Conservation (phyloP, 208 protist species). For the Angomonas ambiguus region DNA sequence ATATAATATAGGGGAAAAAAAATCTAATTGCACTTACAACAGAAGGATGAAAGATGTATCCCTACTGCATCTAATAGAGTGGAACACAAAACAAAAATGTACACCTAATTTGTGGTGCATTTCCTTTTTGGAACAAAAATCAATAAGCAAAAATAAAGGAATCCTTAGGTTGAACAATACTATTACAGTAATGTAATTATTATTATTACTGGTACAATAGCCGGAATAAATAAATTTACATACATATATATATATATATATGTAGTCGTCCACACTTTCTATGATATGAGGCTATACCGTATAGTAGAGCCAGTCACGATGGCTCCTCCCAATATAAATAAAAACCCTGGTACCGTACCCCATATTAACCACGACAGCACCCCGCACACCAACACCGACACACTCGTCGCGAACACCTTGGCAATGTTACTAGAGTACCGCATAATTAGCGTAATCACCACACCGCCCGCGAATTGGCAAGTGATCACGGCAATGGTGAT, state of each 20-base stretch:
- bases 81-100: too few relatives aligned
- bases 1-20: conserved; percentile 7
- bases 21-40: conserved; percentile 10
- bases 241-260: conserved; percentile 9
- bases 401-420: neutral
- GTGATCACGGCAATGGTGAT: neutral
- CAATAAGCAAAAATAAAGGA: too few relatives aligned
- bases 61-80: too few relatives aligned
- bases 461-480: neutral
- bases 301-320: neutral
- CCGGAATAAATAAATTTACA: too few relatives aligned
- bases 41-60: too few relatives aligned
- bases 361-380: neutral
- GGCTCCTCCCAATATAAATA: neutral
- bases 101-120: too few relatives aligned
- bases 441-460: neutral
- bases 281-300: neutral
- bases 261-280: too few relatives aligned
- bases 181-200: too few relatives aligned
- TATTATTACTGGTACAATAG: too few relatives aligned
- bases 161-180: too few relatives aligned
- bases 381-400: neutral
- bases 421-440: neutral
- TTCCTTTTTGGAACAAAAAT: too few relatives aligned
- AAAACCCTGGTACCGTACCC: neutral